Percentiles rank a stretch among this genome's conserved stretches.
phyloP scores from a whole-genome alignment of 2,329 filamentous ascomycete species.

The Onygena corvina region DNA sequence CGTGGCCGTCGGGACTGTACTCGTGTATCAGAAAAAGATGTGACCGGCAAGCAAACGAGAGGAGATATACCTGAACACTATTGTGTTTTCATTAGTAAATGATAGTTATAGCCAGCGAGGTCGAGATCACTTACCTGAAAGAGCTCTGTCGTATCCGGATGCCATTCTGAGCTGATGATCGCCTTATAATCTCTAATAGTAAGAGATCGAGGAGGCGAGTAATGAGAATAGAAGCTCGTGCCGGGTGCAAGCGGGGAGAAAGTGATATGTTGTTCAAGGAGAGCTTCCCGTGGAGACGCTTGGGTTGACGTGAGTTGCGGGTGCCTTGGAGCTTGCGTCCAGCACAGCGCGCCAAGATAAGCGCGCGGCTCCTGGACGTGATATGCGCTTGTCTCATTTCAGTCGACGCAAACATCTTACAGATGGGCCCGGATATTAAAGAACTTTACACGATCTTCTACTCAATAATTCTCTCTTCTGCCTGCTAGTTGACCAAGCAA shows the following conservation, averaged over 20 bases:
- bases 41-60: constrained; percentile 19
- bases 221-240: background rate
- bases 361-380: background rate
- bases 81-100: constrained; percentile 23
- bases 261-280: background rate
- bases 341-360: constrained; percentile 4
- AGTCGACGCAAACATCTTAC: too few relatives aligned
- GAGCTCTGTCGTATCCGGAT: constrained; percentile 96
- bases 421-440: too few relatives aligned
- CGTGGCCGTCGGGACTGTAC: constrained; percentile 87
- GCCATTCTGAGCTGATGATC: constrained; percentile 46
- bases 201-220: background rate
- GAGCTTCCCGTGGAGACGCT: background rate
- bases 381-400: too few relatives aligned
- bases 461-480: too few relatives aligned
- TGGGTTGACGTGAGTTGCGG: constrained; percentile 14
- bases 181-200: background rate
- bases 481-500: too few relatives aligned
- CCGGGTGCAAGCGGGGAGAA: background rate
- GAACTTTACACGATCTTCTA: too few relatives aligned
- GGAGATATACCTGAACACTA: constrained; percentile 65
- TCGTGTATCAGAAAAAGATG: constrained; percentile 30
- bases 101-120: constrained; percentile 26
- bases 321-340: constrained; percentile 15
- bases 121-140: constrained; percentile 62